phyloP scores from a whole-genome alignment of 352 stramenopile species.

The Pythium graminicola region DNA sequence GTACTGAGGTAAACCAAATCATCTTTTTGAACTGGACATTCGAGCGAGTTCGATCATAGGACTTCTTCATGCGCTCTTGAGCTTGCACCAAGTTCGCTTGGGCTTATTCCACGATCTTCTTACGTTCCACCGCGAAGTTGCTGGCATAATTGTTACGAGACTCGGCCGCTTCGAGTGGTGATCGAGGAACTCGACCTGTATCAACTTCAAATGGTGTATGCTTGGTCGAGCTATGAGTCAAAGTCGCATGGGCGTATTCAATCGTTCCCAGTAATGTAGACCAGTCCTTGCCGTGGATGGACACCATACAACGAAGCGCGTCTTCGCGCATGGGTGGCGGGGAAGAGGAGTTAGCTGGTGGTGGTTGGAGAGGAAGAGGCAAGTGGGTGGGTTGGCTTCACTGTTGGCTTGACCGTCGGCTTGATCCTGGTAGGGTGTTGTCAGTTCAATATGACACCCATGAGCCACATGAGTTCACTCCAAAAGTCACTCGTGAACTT shows the following conservation, averaged over 20 bases:
- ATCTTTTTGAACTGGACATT: conserved; percentile 3
- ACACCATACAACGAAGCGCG: conserved; percentile 18
- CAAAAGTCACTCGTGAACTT: conserved; percentile 27
- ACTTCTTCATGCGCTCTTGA: conserved; percentile 14
- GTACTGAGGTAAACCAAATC: conserved; percentile 12
- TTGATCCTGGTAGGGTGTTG: conserved; percentile 13
- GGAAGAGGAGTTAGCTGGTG: too few relatives aligned
- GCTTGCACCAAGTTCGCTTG: background rate
- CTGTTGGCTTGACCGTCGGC: conserved; percentile 20
- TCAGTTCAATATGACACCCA: conserved; percentile 13
- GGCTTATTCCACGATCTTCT: conserved; percentile 2
- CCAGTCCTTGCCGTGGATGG: conserved; percentile 23
- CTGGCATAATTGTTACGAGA: conserved; percentile 9
- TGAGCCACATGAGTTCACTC: conserved; percentile 15
- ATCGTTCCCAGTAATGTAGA: conserved; percentile 8
- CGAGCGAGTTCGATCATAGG: conserved; percentile 9
- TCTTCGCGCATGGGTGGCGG: conserved; percentile 14
- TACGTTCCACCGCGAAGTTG: conserved; percentile 6
- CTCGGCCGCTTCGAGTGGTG: too few relatives aligned
- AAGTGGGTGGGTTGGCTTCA: too few relatives aligned
- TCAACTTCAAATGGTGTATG: conserved; percentile 27
- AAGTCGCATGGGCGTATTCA: conserved; percentile 22
- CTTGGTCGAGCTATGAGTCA: conserved; percentile 10
- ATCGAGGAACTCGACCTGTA: too few relatives aligned
- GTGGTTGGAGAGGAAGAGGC: too few relatives aligned